phyloP scores from a whole-genome alignment of 2,329 filamentous ascomycete species.

The Sporothrix schenckii region DNA sequence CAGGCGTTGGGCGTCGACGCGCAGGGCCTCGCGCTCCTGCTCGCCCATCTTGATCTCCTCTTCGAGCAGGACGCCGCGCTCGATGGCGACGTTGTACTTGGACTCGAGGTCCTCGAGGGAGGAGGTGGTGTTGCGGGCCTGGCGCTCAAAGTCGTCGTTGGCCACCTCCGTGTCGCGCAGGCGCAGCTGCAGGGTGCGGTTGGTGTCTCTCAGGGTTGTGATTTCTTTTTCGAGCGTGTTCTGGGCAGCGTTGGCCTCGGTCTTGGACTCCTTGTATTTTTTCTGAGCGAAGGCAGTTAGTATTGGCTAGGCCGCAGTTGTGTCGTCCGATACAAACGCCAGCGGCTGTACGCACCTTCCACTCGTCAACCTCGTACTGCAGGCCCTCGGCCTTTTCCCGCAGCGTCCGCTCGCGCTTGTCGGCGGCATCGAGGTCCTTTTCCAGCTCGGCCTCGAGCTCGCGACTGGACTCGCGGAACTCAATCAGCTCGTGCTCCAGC shows the following conservation, averaged over 20 bases:
- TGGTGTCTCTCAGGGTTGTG: slow-evolving; percentile 82
- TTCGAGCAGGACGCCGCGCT: slow-evolving; percentile 88
- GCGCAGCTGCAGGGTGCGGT: slow-evolving; percentile 77
- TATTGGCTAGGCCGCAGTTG: slow-evolving; percentile 25
- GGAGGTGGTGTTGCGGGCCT: slow-evolving; percentile 92
- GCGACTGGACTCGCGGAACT: slow-evolving; percentile 91
- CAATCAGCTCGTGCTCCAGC: slow-evolving; percentile 84
- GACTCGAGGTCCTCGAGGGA: slow-evolving; percentile 96
- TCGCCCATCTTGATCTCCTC: slow-evolving; percentile 91
- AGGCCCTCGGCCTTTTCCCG: slow-evolving; percentile 85
- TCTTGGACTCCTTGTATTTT: slow-evolving; percentile 94
- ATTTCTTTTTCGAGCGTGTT: slow-evolving; percentile 92
- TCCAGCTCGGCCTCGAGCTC: slow-evolving; percentile 94
- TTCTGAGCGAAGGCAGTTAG: slow-evolving; percentile 55
- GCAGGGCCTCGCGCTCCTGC: slow-evolving; percentile 83
- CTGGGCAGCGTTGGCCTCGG: slow-evolving; percentile 82
- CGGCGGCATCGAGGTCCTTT: slow-evolving; percentile 91
- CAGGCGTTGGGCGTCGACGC: slow-evolving; percentile 87
- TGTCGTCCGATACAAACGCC: background rate
- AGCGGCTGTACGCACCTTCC: slow-evolving; percentile 71
- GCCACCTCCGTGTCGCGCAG: slow-evolving; percentile 94
- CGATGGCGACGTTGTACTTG: slow-evolving; percentile 94
- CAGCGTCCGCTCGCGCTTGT: slow-evolving; percentile 84
- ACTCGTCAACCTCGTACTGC: slow-evolving; percentile 91
- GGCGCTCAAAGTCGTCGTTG: slow-evolving; percentile 97